These are phyloP conservation scores for Dictyophora rubrovolvata DNA, from an alignment of 768 basidiomycete genomes.

Conservation along the genomic window DNA sequence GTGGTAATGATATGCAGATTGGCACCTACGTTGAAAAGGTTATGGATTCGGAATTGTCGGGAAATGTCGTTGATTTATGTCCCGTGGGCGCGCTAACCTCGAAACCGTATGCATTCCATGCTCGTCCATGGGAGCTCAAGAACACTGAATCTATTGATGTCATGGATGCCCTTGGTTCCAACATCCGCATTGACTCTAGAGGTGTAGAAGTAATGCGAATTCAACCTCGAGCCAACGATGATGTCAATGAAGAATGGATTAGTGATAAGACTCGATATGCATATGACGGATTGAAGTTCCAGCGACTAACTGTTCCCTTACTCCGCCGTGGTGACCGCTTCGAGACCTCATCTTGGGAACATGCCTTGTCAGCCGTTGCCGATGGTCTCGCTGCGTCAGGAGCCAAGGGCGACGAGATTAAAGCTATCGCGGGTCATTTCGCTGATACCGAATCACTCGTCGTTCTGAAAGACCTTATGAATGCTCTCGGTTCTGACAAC, in stretches of 20 bases:
- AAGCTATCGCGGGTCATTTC: constrained; percentile 85
- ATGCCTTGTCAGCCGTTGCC: constrained; percentile 67
- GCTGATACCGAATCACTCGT: constrained; percentile 93
- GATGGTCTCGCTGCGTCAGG: constrained; percentile 73
- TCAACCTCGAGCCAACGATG: constrained; percentile 92
- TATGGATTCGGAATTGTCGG: constrained; percentile 94
- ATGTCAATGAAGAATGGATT: constrained; percentile 99
- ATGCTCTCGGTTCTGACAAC: constrained; percentile 93
- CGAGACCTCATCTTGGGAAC: constrained; percentile 83
- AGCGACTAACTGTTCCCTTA: constrained; percentile 87
- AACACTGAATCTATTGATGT: constrained; percentile 96
- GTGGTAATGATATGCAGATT: constrained; percentile 97
- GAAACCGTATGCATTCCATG: constrained; percentile 97
- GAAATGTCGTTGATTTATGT: constrained; percentile 94
- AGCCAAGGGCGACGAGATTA: constrained; percentile 85
- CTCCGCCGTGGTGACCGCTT: constrained; percentile 90
- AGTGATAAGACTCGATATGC: constrained; percentile 98
- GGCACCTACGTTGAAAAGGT: constrained; percentile 97
- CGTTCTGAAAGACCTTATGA: constrained; percentile 86
- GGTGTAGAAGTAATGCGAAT: constrained; percentile 96
- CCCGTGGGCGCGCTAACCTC: constrained; percentile 97
- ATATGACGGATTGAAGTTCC: constrained; percentile 91
- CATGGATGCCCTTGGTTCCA: constrained; percentile 89
- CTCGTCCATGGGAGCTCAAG: constrained; percentile 97
- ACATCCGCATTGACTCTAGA: constrained; percentile 92